Evolutionary conservation across 73 alveolate species (phyloP).

Genomic region (Paraurostyla sp.): DNA sequence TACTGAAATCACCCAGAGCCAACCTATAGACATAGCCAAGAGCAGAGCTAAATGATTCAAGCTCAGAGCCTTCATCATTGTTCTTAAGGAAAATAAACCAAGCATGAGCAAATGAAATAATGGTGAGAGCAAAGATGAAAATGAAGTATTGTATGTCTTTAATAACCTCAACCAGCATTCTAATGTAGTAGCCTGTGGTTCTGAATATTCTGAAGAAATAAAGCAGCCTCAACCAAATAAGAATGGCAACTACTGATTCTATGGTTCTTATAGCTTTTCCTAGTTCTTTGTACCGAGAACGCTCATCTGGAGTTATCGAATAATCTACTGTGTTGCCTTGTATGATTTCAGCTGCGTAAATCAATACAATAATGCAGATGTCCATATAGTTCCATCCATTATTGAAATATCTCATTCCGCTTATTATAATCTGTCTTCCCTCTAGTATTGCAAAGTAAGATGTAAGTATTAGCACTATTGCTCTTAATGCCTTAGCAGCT

Average conservation of each 20-base stretch:
- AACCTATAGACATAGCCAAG: conserved; percentile 7
- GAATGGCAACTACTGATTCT: conserved; percentile 46
- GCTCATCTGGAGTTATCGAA: neutral
- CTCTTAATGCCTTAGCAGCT: conserved; percentile 18
- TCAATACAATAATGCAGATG: neutral
- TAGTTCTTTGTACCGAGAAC: neutral
- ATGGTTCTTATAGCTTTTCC: conserved; percentile 1
- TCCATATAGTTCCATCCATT: conserved; percentile 66
- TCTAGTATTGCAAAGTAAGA: conserved; percentile 3
- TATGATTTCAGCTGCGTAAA: neutral
- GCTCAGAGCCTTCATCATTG: neutral
- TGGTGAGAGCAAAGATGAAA: conserved; percentile 40
- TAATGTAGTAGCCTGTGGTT: conserved; percentile 56
- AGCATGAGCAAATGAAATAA: conserved; percentile 53
- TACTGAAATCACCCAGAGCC: conserved; percentile 53
- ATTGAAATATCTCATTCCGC: neutral
- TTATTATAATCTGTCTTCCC: neutral
- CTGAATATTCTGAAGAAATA: conserved; percentile 68
- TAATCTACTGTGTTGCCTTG: neutral
- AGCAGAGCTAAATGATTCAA: neutral
- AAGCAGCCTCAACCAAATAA: conserved; percentile 69
- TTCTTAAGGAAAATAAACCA: conserved; percentile 30
- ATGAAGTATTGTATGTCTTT: conserved; percentile 55
- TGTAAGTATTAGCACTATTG: neutral
- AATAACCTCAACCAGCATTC: conserved; percentile 56